Percentiles rank a stretch among this genome's conserved stretches.
phyloP scores from a whole-genome alignment of 1,139 yeast genomes.

The Hansenula lynferdii region DNA sequence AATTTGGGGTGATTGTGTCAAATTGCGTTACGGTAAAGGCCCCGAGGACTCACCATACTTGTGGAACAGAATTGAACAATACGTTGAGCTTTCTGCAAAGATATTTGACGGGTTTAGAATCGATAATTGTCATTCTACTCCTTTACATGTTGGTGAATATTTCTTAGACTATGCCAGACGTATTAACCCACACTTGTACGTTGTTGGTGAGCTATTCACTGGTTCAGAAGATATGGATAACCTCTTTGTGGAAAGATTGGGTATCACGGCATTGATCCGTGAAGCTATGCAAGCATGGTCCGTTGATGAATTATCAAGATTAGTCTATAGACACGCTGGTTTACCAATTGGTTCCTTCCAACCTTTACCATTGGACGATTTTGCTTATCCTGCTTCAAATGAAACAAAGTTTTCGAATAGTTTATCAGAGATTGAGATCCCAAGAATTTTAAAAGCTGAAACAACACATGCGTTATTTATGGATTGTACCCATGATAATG shows the following conservation, averaged over 20 bases:
- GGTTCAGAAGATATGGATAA: slow-evolving; percentile 92
- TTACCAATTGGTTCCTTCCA: slow-evolving; percentile 89
- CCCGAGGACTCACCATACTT: slow-evolving; percentile 83
- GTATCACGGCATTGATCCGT: slow-evolving; percentile 81
- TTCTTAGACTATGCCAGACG: slow-evolving; percentile 84
- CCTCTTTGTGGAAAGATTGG: slow-evolving; percentile 84
- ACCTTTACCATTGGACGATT: slow-evolving; percentile 69
- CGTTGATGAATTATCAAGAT: slow-evolving; percentile 77
- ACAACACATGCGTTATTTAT: slow-evolving; percentile 91
- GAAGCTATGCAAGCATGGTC: slow-evolving; percentile 98
- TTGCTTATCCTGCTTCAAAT: slow-evolving; percentile 55
- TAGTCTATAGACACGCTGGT: slow-evolving; percentile 92
- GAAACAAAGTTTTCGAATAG: slow-evolving; percentile 25
- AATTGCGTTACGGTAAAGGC: slow-evolving; percentile 73
- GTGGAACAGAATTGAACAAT: slow-evolving; percentile 85
- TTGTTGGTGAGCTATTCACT: slow-evolving; percentile 90
- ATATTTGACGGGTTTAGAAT: slow-evolving; percentile 86
- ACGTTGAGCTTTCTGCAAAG: slow-evolving; percentile 69
- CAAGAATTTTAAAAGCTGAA: slow-evolving; percentile 56
- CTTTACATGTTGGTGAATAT: slow-evolving; percentile 88
- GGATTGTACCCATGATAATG: slow-evolving; percentile 98
- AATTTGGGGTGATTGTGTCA: slow-evolving; percentile 97
- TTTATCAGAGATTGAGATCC: slow-evolving; percentile 60
- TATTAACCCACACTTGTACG: slow-evolving; percentile 80
- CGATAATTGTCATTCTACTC: slow-evolving; percentile 96